Base-by-base conservation (phyloP, 352 stramenopile genomes). In the Phytophthora megakarya region DNA sequence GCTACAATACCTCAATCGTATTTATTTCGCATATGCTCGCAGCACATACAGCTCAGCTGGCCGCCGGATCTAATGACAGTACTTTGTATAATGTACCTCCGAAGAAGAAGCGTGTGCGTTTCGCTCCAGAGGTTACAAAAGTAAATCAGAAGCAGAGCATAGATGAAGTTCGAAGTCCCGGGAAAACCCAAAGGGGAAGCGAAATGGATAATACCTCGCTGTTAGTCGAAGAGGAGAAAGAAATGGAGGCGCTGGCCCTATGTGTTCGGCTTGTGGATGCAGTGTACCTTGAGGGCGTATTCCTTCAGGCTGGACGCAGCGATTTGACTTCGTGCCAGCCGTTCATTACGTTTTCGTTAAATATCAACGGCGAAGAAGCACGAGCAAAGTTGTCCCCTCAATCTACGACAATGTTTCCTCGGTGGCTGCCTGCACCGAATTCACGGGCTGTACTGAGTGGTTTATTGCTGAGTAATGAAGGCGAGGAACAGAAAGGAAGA, bases 91-190 rank as follows among this genome's bases (percentile, higher is more conserved):
- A 77, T 25, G 22, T 42, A 40, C 23, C 58, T 52, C 26, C 53
- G 38, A 67, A 79, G 64, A 88, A 87, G 45, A 93, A 93, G 47
- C 72, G 78, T 39, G 84, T 93, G 15, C 84, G 75, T 12, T 93
- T 93, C 35, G 78, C 67, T 7, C 53, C 57, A 38, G 73, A 79
- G 23, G 65, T 71, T 22, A 63, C 43, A 5, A 52, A 65, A 39
- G 38, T 63, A 13, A 72, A 68, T 18, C 23, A 33, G 19, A 64
- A 67, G 43, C 35, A 39, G 28, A 12, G n/a, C 10, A 19, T 21
- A 18, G 33, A 61, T n/a, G 32, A 61, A 35, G 22, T 18, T 39
- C 37, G 10, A 13, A 44, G 7, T 26, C 4, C 35, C 28, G 26
- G 60, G 12, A 26, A 16, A 54, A 28, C 23, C 0, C 39, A 51